Conservation (phyloP, 176 grass and related monocot genomes). For the Puccinellia tenuiflora region DNA sequence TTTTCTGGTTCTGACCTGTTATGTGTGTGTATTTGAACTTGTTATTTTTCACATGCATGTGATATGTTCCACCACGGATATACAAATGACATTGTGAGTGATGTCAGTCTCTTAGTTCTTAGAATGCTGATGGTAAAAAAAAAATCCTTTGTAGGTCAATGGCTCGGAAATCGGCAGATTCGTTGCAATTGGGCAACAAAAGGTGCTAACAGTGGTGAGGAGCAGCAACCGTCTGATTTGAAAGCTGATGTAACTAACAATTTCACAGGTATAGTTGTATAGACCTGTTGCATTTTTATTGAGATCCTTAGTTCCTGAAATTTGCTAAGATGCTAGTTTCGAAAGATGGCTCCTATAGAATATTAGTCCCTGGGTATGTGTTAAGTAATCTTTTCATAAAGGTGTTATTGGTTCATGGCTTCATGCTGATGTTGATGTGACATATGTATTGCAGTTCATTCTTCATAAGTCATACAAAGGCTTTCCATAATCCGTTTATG, state of each 20-base stretch:
- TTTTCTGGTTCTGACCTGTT: background rate
- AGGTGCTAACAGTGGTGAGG: slow-evolving; percentile 50
- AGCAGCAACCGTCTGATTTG: slow-evolving; percentile 56
- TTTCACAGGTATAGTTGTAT: slow-evolving; percentile 41
- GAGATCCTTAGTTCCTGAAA: background rate
- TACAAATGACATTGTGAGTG: background rate
- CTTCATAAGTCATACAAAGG: slow-evolving; percentile 10
- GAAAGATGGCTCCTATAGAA: background rate
- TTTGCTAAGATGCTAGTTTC: background rate
- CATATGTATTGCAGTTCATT: background rate
- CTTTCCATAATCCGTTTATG: background rate
- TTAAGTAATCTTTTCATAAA: background rate
- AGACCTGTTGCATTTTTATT: background rate
- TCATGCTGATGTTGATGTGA: background rate
- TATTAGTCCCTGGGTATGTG: background rate
- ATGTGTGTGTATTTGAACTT: no score
- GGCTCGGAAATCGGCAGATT: slow-evolving; percentile 81
- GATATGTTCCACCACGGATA: background rate
- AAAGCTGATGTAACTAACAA: slow-evolving; percentile 58
- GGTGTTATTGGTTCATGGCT: slow-evolving; percentile 8
- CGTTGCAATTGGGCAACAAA: slow-evolving; percentile 89
- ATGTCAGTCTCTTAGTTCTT: background rate
- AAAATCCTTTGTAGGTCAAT: slow-evolving; percentile 46
- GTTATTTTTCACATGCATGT: background rate
- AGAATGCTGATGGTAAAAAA: background rate